phyloP scores from a whole-genome alignment of 1,139 yeast species.

The Yamadazyma siamensis region DNA sequence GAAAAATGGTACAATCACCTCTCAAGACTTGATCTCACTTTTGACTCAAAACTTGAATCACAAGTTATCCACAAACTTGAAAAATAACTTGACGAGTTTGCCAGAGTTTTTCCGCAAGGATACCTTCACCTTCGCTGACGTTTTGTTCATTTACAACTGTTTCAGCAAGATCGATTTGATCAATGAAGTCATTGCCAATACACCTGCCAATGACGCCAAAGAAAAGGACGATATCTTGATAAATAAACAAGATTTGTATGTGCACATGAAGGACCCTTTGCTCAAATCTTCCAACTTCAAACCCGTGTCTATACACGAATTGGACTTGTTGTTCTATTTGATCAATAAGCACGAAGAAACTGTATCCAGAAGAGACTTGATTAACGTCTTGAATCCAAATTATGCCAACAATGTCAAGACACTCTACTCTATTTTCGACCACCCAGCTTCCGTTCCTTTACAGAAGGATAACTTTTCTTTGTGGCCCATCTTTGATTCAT shows the following conservation, averaged over 20 bases:
- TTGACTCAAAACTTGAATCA: conserved; percentile 40
- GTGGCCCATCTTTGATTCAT: conserved; percentile 72
- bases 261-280: conserved; percentile 48
- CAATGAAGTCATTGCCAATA: conserved; percentile 60
- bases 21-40: conserved; percentile 32
- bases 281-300: conserved; percentile 52
- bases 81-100: conserved; percentile 31
- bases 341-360: conserved; percentile 47
- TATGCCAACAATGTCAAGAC: conserved; percentile 34
- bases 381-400: conserved; percentile 47
- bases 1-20: conserved; percentile 30
- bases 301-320: conserved; percentile 43
- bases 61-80: conserved; percentile 38
- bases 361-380: conserved; percentile 51
- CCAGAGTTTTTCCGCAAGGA: conserved; percentile 37
- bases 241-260: conserved; percentile 40
- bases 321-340: conserved; percentile 45
- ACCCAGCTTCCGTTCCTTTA: conserved; percentile 36
- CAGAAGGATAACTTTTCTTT: conserved; percentile 41
- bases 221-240: conserved; percentile 46
- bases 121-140: conserved; percentile 39
- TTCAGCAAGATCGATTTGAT: conserved; percentile 46
- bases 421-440: conserved; percentile 40
- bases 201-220: conserved; percentile 43
- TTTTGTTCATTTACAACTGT: conserved; percentile 42